These are phyloP conservation scores for Guadua angustifolia DNA, from an alignment of 176 grass and related monocot species.

Conservation along the genomic window DNA sequence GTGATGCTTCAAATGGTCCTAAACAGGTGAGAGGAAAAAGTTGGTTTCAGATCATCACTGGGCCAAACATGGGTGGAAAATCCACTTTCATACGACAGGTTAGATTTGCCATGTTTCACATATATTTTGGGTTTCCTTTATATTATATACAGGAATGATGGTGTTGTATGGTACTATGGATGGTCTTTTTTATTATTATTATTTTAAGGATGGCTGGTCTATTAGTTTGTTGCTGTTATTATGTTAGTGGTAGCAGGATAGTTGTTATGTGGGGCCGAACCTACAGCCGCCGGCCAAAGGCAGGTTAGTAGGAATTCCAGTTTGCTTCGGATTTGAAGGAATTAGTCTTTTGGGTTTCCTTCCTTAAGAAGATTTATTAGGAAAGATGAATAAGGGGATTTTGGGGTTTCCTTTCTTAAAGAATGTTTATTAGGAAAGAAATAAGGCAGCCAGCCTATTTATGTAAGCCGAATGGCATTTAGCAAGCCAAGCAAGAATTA, in stretches of 20 bases:
- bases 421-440: too few species aligned
- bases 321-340: too few species aligned
- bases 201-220: background rate
- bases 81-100: slow-evolving; percentile 99
- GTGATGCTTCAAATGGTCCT: slow-evolving; percentile 37
- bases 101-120: slow-evolving; percentile 31
- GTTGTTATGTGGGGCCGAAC: too few species aligned
- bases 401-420: too few species aligned
- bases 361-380: too few species aligned
- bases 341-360: too few species aligned
- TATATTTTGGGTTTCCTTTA: slow-evolving; percentile 10
- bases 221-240: background rate
- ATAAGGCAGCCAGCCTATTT: too few species aligned
- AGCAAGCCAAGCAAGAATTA: too few species aligned
- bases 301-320: too few species aligned
- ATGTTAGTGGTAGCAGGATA: slow-evolving; percentile 18
- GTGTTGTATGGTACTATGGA: background rate
- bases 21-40: slow-evolving; percentile 90
- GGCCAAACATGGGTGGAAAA: slow-evolving; percentile 99
- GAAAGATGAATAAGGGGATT: too few species aligned
- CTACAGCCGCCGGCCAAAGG: too few species aligned
- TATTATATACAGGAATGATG: slow-evolving; percentile 26
- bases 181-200: slow-evolving; percentile 29
- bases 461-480: too few species aligned
- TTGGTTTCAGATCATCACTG: slow-evolving; percentile 99